Evolutionary conservation across 176 grass and related monocot genomes (phyloP), one percentile per base, ranked within the genome.

Genomic region (Oryza glumipatula): DNA sequence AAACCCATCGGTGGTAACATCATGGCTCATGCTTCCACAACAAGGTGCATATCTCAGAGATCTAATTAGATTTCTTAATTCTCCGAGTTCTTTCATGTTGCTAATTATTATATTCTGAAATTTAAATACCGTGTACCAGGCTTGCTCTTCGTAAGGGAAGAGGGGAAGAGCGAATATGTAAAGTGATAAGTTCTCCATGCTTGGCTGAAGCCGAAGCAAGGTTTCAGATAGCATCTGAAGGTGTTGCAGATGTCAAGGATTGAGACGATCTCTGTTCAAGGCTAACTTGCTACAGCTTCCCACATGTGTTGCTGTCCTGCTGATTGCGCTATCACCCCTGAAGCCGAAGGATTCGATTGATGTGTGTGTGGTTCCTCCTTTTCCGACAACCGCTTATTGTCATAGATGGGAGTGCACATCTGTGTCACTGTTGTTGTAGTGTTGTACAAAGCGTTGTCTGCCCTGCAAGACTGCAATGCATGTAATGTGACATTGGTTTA

Each of bases 21-120:
- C 67, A 99, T 96, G 93, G 96, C 96, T 4, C 96, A 99, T 87
- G 96, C 96, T 88, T 96, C 96, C 67, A 92, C 90, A 63, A 94
- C 92, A 51, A 91, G 95, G 95, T 95, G 22, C 5, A 10, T 72
- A 70, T 35, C 16, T 35, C 22, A 78, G 24, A 7, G 44, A 30
- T 24, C 4, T 49, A 58, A 12, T 68, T 33, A 26, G 26, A 26
- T 26, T 26, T 26, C 26, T 26, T 26, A 26, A 26, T 26, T 26
- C 26, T 26, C 26, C 26, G 26, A 26, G 26, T 47, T 65, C 9
- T 26, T 45, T 14, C 82, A 1, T 48, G 41, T 21, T 77, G 13
- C 5, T 67, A 65, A 17, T 33, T 45, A 26, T 1, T 26, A 26
- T 26, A 26, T 26, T 26, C 26, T 26, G 26, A 26, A 26, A 26